Base-by-base conservation (phyloP, 2,329 filamentous ascomycete genomes). In the Paracoccidioides lutzii region DNA sequence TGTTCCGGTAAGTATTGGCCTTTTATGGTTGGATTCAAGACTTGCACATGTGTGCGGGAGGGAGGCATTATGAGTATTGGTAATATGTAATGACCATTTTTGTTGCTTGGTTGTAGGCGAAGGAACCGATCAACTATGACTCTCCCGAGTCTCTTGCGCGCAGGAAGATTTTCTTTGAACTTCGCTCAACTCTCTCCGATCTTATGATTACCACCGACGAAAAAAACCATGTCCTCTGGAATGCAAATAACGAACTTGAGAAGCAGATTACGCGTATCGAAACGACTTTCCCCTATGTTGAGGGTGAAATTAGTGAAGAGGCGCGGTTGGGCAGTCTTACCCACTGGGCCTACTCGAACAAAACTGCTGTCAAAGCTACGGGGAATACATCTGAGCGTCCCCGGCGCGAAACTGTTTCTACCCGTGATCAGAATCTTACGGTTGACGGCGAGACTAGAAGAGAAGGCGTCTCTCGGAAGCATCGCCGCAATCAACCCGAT, bases 171-270 rank as follows among this genome's bases (percentile, higher is more conserved):
- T 95, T 91, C 67, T 82, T 84, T 64, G 84, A 88, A 58, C 83
- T 91, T 54, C 84, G 89, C 41, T 78, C 83, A 63, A 85, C 87
- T 61, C 84, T 95, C 53, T 82, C 85, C 61, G 87, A 90, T 63
- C 87, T 97, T 77, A 82, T 97, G 46, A 82, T 89, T 50, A 91
- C 90, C 1, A 80, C 97, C 41, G 93, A 98, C 66, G 93, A 98
- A 73, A 98, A 98, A 74, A 95, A 96, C 62, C 90, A 96, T 63
- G 93, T 98, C 63, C 86, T 97, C 56, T 86, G 88, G 41, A 94
- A 91, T 14, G 91, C 93, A 55, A 93, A 91, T 64, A 88, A 95
- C 63, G 88, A 90, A 48, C 81, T 97, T 10, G 82, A 88, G 61
- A 88, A 87, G 66, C 90, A 96, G 66, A 78, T 96, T 40, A 76